Evolutionary conservation across 495 filamentous ascomycete genomes (phyloP), one percentile per base, ranked within the genome.

Genomic region (Rostrohypoxylon terebratum): DNA sequence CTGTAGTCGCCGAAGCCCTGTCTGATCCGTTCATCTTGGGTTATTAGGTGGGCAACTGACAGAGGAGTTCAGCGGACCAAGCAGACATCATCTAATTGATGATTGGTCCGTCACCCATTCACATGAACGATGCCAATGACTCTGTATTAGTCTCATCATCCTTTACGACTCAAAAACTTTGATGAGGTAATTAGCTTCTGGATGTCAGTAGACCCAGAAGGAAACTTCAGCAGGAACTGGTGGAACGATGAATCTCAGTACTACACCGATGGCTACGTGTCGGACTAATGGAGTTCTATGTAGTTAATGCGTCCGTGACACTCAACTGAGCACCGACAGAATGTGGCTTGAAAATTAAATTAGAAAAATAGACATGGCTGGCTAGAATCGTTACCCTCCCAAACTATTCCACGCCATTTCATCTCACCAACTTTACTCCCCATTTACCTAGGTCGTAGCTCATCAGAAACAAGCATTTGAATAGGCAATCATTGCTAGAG

Each of bases 1-100:
- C 45, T 68, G 18, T 54, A 25, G 53, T 73, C 71, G 61, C 71
- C 66, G 71, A 63, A 65, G 60, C 47, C 71, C 65, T 58, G 7
- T 61, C 58, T 59, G 18, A 66, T 69, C 65, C 36, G 47, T 38
- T 62, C 55, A 69, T 64, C 40, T 60, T 14, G 23, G 44, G 42
- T 42, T 47, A 62, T 42, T 47, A 62, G 3, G 40, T 44, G 54
- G 25, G 44, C 54, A 60, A 31, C 55, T 61, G 13, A 47, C 10
- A n/a, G 18, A 40, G 65, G 65, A 36, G 18, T 14, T 31, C 68
- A 47, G 68, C 61, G 60, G 59, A 16, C 18, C 9, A 14, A 68
- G 63, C 36, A 47, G 58, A 62, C 9, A 40, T 42, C 36, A 38
- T 33, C 57, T 33, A 61, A 36, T 14, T 34, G 28, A 18, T 55